Evolutionary conservation across 495 filamentous ascomycete genomes (phyloP).

Genomic region (Talaromyces ruber): DNA sequence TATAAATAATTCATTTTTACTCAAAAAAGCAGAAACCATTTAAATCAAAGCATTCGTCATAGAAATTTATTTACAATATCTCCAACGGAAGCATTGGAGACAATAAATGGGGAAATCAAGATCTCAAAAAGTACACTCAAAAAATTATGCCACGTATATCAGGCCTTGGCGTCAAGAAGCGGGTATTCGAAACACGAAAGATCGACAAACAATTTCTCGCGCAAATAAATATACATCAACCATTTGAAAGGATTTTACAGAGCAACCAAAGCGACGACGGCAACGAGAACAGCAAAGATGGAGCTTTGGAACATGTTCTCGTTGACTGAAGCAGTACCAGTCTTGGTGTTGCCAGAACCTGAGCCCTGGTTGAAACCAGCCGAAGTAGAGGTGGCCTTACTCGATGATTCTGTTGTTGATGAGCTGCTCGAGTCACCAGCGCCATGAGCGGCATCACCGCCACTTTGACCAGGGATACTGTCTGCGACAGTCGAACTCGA

Average conservation of each 20-base stretch:
- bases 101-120: neutral
- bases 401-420: constrained; percentile 7
- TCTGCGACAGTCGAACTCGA: constrained; percentile 13
- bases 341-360: constrained; percentile 11
- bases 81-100: neutral
- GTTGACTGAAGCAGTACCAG: constrained; percentile 26
- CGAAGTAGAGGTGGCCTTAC: constrained; percentile 14
- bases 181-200: constrained; percentile 10
- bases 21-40: neutral
- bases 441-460: constrained; percentile 23
- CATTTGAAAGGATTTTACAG: constrained; percentile 29
- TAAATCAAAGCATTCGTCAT: neutral
- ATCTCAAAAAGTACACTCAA: neutral
- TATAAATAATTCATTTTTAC: neutral
- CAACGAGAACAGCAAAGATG: constrained; percentile 48
- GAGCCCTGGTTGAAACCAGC: constrained; percentile 19
- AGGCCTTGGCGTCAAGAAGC: neutral
- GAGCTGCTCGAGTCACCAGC: constrained; percentile 3
- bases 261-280: constrained; percentile 44
- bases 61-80: neutral
- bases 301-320: constrained; percentile 43
- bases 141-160: neutral
- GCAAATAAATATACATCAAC: constrained; percentile 10
- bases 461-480: constrained; percentile 27
- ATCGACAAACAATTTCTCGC: neutral